These are phyloP conservation scores for Alternaria atra DNA, from an alignment of 2,329 filamentous ascomycete species.

Conservation along the genomic window DNA sequence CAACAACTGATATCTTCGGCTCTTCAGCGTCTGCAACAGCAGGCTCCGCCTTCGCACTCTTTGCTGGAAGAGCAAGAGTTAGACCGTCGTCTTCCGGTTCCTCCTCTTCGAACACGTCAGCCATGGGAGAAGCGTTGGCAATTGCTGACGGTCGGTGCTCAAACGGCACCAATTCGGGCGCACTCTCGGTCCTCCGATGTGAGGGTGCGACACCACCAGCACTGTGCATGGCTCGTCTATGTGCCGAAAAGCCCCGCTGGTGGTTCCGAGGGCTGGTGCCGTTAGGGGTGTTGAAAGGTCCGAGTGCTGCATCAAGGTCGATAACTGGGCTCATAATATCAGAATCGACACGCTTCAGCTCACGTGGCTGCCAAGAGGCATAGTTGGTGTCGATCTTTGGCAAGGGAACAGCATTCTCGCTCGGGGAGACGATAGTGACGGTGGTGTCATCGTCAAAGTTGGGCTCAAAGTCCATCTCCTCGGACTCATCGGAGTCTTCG, in stretches of 20 bases:
- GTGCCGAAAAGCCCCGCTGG: constrained; percentile 49
- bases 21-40: constrained; percentile 46
- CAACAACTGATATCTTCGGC: constrained; percentile 58
- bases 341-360: constrained; percentile 50
- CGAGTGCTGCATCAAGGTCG: constrained; percentile 91
- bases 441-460: constrained; percentile 55
- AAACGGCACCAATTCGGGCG: constrained; percentile 80
- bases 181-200: constrained; percentile 80
- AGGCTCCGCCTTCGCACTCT: constrained; percentile 19
- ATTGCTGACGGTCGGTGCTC: constrained; percentile 61
- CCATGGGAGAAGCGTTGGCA: constrained; percentile 77
- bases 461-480: constrained; percentile 50
- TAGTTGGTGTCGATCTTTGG: constrained; percentile 47
- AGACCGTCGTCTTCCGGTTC: constrained; percentile 67
- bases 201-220: constrained; percentile 79
- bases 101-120: constrained; percentile 86
- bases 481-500: constrained; percentile 47
- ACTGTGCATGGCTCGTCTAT: constrained; percentile 77
- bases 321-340: constrained; percentile 83
- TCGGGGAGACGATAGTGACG: constrained; percentile 52
- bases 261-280: constrained; percentile 69
- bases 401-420: constrained; percentile 29
- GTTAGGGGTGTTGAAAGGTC: constrained; percentile 86
- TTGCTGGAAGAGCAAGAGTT: constrained; percentile 34
- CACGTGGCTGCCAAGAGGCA: constrained; percentile 50